Evolutionary conservation across 192 early-diverging fungal genomes (phyloP).

Genomic region (Spizellomyces punctatus): DNA sequence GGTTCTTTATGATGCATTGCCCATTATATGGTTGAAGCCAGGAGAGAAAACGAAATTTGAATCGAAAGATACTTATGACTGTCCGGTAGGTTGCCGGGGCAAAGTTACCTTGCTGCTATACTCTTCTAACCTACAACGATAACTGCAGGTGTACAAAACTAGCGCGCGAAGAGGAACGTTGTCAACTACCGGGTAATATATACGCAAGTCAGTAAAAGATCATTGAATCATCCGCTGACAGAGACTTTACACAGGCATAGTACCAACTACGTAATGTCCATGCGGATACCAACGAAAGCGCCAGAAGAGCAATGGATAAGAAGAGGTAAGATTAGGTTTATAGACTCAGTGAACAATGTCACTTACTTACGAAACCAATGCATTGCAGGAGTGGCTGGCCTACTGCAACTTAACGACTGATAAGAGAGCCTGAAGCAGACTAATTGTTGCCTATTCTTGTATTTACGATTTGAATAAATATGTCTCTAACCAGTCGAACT

Average conservation of each 20-base stretch:
- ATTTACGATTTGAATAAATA: too few relatives aligned
- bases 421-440: neutral
- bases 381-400: conserved; percentile 15
- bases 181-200: conserved; percentile 61
- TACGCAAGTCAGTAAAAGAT: neutral
- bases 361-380: neutral
- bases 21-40: conserved; percentile 64
- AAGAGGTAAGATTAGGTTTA: conserved; percentile 34
- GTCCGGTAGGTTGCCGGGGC: conserved; percentile 57
- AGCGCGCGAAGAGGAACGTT: conserved; percentile 56
- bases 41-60: conserved; percentile 49
- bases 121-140: too few relatives aligned
- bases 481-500: too few relatives aligned
- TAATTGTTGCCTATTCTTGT: neutral
- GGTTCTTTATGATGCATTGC: conserved; percentile 57
- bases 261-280: conserved; percentile 69
- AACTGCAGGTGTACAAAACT: conserved; percentile 59
- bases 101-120: too few relatives aligned
- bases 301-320: conserved; percentile 59
- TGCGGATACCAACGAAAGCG: conserved; percentile 60
- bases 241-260: conserved; percentile 44
- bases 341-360: too few relatives aligned
- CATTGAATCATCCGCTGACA: neutral
- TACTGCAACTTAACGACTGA: conserved; percentile 28
- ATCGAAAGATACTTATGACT: conserved; percentile 53